These are phyloP conservation scores for Luffa aegyptiaca DNA, from an alignment of 306 rosid genomes.

Conservation along the genomic window DNA sequence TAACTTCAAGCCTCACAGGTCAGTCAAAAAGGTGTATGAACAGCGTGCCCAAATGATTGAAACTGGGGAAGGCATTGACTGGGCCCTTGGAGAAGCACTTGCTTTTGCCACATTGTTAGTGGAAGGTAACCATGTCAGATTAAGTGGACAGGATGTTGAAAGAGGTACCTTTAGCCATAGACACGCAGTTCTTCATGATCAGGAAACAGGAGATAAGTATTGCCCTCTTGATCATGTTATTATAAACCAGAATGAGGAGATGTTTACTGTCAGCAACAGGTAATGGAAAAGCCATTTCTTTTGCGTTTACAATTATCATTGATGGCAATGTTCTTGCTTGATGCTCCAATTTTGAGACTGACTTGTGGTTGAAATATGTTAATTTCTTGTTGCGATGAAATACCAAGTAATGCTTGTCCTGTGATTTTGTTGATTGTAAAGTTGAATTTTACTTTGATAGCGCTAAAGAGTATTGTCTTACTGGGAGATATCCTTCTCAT, in stretches of 20 bases:
- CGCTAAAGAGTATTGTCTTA: background rate
- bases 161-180: conserved; percentile 98
- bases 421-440: background rate
- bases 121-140: conserved; percentile 88
- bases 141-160: conserved; percentile 98
- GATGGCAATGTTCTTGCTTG: background rate
- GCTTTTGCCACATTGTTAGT: conserved; percentile 81
- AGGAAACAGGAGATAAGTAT: conserved; percentile 70
- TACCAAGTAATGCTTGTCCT: background rate
- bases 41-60: conserved; percentile 85
- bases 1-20: conserved; percentile 70
- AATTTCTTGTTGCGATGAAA: background rate
- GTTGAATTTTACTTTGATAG: background rate
- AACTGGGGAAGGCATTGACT: conserved; percentile 86
- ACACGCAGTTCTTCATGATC: conserved; percentile 83
- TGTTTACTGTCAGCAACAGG: conserved; percentile 97
- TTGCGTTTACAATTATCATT: background rate
- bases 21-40: conserved; percentile 79
- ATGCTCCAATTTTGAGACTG: background rate
- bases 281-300: conserved; percentile 18
- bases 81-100: conserved; percentile 95
- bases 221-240: conserved; percentile 80
- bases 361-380: background rate
- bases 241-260: conserved; percentile 77
- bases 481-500: background rate